Evolutionary conservation across 257 asterid genomes (phyloP).

Genomic region (Scutellaria galericulata): DNA sequence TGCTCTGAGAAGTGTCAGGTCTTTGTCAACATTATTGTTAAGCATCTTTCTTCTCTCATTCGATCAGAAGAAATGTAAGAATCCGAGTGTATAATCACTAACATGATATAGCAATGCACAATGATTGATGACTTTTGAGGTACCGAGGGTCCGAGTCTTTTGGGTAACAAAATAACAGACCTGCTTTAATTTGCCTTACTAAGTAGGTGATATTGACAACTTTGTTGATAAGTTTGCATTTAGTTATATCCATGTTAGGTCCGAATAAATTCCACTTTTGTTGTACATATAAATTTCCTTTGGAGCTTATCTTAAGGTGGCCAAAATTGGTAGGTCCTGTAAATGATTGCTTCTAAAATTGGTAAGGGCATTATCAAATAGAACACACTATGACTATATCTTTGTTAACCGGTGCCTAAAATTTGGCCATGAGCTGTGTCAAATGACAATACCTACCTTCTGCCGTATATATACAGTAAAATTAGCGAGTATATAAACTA

Average conservation of each 20-base stretch:
- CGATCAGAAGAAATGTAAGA: slow-evolving; percentile 3
- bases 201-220: slow-evolving; percentile 33
- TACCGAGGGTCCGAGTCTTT: slow-evolving; percentile 9
- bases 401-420: slow-evolving; percentile 18
- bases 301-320: slow-evolving; percentile 26
- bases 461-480: not conserved
- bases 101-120: not conserved
- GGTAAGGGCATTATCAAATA: slow-evolving; percentile 7
- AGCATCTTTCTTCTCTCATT: not conserved
- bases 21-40: not conserved
- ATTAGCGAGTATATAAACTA: not conserved
- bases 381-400: not conserved
- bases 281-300: not conserved
- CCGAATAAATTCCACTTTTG: not conserved
- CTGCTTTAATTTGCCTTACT: slow-evolving; percentile 31
- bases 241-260: slow-evolving; percentile 25
- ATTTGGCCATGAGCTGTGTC: not conserved
- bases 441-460: not conserved
- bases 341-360: slow-evolving; percentile 23
- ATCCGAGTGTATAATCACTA: not conserved
- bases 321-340: slow-evolving; percentile 18
- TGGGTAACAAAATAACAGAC: slow-evolving; percentile 19
- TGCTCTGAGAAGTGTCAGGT: not conserved
- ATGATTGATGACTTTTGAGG: slow-evolving; percentile 16
- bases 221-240: slow-evolving; percentile 12